These are phyloP conservation scores for Malus sylvestris DNA, from an alignment of 306 rosid genomes.

Conservation along the genomic window DNA sequence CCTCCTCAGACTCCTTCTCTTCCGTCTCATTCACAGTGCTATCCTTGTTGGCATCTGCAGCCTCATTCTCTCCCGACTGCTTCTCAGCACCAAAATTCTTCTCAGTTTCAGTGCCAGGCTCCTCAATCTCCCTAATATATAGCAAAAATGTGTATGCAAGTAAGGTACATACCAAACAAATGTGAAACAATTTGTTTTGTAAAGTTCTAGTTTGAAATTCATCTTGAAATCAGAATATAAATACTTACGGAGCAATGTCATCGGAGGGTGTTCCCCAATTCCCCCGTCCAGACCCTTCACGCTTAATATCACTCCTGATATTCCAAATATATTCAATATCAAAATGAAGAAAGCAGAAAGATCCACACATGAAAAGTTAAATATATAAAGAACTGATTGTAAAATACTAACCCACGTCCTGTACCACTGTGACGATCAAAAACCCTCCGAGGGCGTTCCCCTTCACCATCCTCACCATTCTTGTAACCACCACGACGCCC, in stretches of 20 bases:
- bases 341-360: neutral
- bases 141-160: neutral
- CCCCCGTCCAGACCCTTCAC: constrained; percentile 60
- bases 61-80: constrained; percentile 47
- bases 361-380: neutral
- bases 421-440: constrained; percentile 62
- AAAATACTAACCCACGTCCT: constrained; percentile 52
- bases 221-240: neutral
- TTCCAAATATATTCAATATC: neutral
- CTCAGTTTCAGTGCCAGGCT: constrained; percentile 49
- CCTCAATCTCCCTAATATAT: constrained; percentile 49
- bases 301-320: constrained; percentile 44
- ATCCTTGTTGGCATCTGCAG: constrained; percentile 63
- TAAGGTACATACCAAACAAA: neutral
- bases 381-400: neutral
- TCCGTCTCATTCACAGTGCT: constrained; percentile 48
- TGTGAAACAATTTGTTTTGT: neutral
- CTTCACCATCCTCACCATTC: constrained; percentile 47
- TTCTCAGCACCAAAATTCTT: constrained; percentile 64
- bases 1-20: constrained; percentile 86
- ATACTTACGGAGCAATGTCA: constrained; percentile 47
- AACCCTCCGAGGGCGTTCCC: constrained; percentile 43
- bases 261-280: constrained; percentile 55
- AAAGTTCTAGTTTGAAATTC: neutral
- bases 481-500: constrained; percentile 46